Evolutionary conservation across 108 stramenopile species (phyloP).

Genomic region (Nitzschia putrida): DNA sequence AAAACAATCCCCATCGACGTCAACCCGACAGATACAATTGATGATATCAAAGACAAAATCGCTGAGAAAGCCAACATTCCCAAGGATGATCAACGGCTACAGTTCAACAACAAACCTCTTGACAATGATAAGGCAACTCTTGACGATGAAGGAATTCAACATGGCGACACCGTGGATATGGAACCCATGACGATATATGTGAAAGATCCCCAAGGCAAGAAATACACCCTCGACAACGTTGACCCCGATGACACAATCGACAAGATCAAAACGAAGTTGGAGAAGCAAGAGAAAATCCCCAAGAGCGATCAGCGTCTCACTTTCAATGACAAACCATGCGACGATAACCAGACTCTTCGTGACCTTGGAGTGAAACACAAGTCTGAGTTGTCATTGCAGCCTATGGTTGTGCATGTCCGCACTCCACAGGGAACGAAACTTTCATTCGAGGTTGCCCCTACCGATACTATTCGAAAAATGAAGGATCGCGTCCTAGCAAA

Average conservation of each 20-base stretch:
- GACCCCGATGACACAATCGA: constrained; percentile 15
- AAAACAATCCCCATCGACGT: constrained; percentile 30
- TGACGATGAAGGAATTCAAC: constrained; percentile 17
- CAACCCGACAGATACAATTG: constrained; percentile 23
- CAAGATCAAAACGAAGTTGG: constrained; percentile 8
- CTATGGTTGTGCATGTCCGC: constrained; percentile 7
- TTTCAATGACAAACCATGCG: constrained; percentile 14
- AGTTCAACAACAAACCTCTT: constrained; percentile 15
- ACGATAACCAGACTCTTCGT: constrained; percentile 6
- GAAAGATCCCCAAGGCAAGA: constrained; percentile 16
- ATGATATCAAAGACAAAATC: constrained; percentile 25
- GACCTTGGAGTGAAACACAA: constrained; percentile 3
- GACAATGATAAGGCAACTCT: constrained; percentile 20
- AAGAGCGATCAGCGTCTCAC: constrained; percentile 13
- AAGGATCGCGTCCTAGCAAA: constrained; percentile 6
- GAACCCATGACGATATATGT: constrained; percentile 31
- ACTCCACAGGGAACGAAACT: constrained; percentile 16
- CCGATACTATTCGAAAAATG: constrained; percentile 11
- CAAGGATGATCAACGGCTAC: constrained; percentile 25
- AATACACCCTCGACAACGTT: constrained; percentile 17
- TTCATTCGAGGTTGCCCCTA: background rate
- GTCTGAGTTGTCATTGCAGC: background rate
- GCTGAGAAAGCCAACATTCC: constrained; percentile 20
- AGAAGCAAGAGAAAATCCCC: constrained; percentile 15
- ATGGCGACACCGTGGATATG: constrained; percentile 30